phyloP scores from a whole-genome alignment of 176 grass and related monocot species.

The Otatea glauca region DNA sequence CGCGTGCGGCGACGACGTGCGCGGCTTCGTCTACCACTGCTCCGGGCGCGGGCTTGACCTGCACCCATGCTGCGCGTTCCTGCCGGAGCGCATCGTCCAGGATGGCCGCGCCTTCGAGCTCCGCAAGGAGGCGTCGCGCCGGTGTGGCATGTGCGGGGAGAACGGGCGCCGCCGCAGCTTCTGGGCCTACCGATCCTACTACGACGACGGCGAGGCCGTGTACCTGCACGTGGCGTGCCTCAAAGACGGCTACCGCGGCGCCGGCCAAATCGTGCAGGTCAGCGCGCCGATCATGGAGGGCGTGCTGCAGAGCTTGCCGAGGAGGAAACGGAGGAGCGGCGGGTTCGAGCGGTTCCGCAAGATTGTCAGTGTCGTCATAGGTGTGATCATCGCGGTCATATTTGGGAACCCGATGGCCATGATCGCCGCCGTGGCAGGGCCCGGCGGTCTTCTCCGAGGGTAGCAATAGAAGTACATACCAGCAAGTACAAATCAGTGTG shows the following conservation, averaged over 20 bases:
- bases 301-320: conserved; percentile 14
- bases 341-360: conserved; percentile 9
- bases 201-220: neutral
- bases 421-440: neutral
- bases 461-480: neutral
- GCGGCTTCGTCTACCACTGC: conserved; percentile 11
- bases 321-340: neutral
- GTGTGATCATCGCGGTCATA: conserved; percentile 20
- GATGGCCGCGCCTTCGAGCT: conserved; percentile 3
- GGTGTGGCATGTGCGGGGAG: neutral
- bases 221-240: conserved; percentile 41
- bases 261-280: neutral
- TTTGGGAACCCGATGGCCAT: conserved; percentile 16
- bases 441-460: neutral
- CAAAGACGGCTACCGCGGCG: neutral
- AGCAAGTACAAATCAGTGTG: no score
- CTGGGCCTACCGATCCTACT: conserved; percentile 30
- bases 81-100: neutral
- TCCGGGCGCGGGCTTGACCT: neutral
- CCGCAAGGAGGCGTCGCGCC: neutral
- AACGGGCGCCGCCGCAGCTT: neutral
- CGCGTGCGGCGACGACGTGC: conserved; percentile 26
- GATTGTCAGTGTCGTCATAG: neutral
- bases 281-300: neutral
- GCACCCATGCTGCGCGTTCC: neutral